A percentile compares a stretch with the other conserved stretches of the same genome.
These are phyloP conservation scores for Pichia deserticola DNA, from an alignment of 805 yeast genomes.

Conservation along the genomic window DNA sequence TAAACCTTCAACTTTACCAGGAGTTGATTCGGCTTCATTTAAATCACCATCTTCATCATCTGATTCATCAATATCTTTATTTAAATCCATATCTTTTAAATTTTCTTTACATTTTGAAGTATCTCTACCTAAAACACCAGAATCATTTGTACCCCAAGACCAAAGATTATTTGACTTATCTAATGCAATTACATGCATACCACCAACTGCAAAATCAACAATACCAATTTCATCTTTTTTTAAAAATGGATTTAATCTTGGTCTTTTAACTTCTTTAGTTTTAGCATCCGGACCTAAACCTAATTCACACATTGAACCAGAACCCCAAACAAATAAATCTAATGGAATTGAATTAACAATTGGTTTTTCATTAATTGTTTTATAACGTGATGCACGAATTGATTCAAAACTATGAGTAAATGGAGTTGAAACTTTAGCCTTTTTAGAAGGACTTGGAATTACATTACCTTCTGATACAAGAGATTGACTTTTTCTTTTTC, in stretches of 20 bases:
- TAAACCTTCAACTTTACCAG: slow-evolving; percentile 63
- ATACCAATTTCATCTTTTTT: slow-evolving; percentile 56
- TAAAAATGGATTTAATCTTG: slow-evolving; percentile 79
- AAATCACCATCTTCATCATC: slow-evolving; percentile 78
- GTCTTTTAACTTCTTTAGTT: slow-evolving; percentile 92
- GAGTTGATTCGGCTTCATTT: slow-evolving; percentile 85
- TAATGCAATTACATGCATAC: slow-evolving; percentile 86
- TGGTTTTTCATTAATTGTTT: slow-evolving; percentile 37
- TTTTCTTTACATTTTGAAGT: slow-evolving; percentile 51
- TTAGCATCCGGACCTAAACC: slow-evolving; percentile 95
- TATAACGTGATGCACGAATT: slow-evolving; percentile 42
- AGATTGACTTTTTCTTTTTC: slow-evolving; percentile 14
- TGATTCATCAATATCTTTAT: slow-evolving; percentile 40
- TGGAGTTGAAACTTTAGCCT: slow-evolving; percentile 19
- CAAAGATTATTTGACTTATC: slow-evolving; percentile 74
- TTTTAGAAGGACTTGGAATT: slow-evolving; percentile 23
- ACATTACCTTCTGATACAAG: slow-evolving; percentile 16
- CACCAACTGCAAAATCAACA: slow-evolving; percentile 89
- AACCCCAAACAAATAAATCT: slow-evolving; percentile 89
- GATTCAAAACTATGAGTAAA: slow-evolving; percentile 34
- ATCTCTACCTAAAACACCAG: slow-evolving; percentile 85
- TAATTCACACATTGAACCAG: slow-evolving; percentile 95
- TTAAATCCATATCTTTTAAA: slow-evolving; percentile 59
- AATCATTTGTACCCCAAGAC: slow-evolving; percentile 98
- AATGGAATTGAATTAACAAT: slow-evolving; percentile 37